Evolutionary conservation across 1,139 yeast genomes (phyloP), one percentile per base, ranked within the genome.

Genomic region (Suhomyces panamericanus): DNA sequence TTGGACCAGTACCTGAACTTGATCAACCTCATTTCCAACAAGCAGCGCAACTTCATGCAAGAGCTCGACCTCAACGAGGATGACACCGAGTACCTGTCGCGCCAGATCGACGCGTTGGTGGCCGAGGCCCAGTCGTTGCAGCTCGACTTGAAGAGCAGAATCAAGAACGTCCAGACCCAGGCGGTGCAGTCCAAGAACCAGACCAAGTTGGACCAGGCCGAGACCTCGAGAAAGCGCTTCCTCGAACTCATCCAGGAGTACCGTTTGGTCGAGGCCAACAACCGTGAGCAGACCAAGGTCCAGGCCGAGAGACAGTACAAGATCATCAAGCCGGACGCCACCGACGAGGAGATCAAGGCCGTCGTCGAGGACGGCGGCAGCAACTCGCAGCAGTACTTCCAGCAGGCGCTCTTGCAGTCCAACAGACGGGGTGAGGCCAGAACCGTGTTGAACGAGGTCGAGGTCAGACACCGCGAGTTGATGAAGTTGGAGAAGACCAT

Each of bases 351-450:
- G 67, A 82, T 87, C 47, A 81, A 78, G 56, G 87, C 83, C 48
- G 97, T 95, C 36, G 83, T 88, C 46, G 95, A 86, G 57, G 93
- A 87, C 60, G 53, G 58, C 24, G 55, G 59, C 24, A 43, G 42
- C 43, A 87, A 87, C 56, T 86, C 90, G 44, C 89, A 87, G 63
- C 98, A 91, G 69, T 87, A 90, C 60, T 93, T 93, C 71, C 91
- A 95, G 51, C 96, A 90, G 69, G 97, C 97, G 13, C 77, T 93
- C 55, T 75, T 89, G 77, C 89, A 86, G 70, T 86, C 96, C 46
- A 88, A 89, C 67, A 85, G 97, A 70, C 84, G 96, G 60, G 99
- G 99, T 56, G 96, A 93, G 69, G 98, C 99, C 42, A 82, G 95
- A 66, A 83, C 96, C 30, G 99, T 95, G 3, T 78, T 93, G 58